Evolutionary conservation across 192 early-diverging fungal species (phyloP).

Genomic region (Coemansia sp.): DNA sequence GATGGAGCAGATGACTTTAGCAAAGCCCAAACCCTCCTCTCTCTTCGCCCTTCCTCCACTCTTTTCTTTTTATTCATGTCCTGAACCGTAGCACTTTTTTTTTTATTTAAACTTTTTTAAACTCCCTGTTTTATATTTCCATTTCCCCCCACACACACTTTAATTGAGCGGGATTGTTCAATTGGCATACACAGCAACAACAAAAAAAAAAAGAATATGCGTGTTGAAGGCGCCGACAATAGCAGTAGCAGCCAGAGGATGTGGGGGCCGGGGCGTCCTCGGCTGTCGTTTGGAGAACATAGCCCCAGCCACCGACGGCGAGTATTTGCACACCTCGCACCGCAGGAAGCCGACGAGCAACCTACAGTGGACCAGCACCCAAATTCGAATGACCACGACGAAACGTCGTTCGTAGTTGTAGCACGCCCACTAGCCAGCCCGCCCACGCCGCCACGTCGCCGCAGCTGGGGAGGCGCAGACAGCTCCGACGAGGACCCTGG

Average conservation of each 20-base stretch:
- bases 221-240: slow-evolving; percentile 11
- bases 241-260: slow-evolving; percentile 9
- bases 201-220: slow-evolving; percentile 6
- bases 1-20: too few relatives aligned
- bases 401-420: not conserved
- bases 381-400: not conserved
- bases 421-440: slow-evolving; percentile 3
- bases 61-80: not conserved
- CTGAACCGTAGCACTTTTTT: not conserved
- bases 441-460: slow-evolving; percentile 31
- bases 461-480: slow-evolving; percentile 6
- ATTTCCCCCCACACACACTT: slow-evolving; percentile 4
- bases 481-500: slow-evolving; percentile 4
- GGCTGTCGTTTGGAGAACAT: slow-evolving; percentile 25
- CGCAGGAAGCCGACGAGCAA: slow-evolving; percentile 13
- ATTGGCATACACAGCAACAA: not conserved
- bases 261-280: slow-evolving; percentile 15
- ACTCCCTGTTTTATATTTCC: not conserved
- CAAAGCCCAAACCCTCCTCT: too few relatives aligned
- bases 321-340: slow-evolving; percentile 42
- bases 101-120: not conserved
- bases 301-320: slow-evolving; percentile 16
- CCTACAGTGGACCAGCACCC: not conserved
- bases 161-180: slow-evolving; percentile 1
- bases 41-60: not conserved